A percentile compares a stretch with the other conserved stretches of the same genome.
Evolutionary conservation across 2,329 filamentous ascomycete genomes (phyloP).

Genomic region (Colletotrichum limetticola): DNA sequence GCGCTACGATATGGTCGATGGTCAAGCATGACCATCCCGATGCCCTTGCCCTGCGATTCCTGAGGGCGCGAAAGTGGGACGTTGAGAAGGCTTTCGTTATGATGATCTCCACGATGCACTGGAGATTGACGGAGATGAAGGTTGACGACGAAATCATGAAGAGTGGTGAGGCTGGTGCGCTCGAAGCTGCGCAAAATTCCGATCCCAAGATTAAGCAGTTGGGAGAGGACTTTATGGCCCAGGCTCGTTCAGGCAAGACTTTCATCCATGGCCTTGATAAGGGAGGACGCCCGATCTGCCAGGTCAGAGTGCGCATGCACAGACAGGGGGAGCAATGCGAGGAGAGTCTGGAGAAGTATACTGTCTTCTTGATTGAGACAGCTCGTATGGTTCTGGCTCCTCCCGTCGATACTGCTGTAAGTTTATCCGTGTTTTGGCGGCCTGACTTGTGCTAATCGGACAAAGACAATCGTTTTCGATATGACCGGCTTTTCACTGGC

Average conservation of each 20-base stretch:
- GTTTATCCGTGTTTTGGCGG: constrained; percentile 47
- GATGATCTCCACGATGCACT: constrained; percentile 93
- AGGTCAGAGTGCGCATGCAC: constrained; percentile 86
- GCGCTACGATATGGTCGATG: constrained; percentile 90
- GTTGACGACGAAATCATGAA: constrained; percentile 90
- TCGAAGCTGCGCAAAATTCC: constrained; percentile 66
- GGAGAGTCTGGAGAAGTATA: constrained; percentile 86
- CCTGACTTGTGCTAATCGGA: background rate
- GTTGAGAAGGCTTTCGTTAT: constrained; percentile 92
- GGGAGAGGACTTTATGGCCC: constrained; percentile 81
- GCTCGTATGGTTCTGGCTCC: constrained; percentile 83
- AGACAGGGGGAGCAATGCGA: constrained; percentile 84
- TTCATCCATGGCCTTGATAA: constrained; percentile 91
- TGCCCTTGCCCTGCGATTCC: constrained; percentile 81
- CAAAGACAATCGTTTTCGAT: constrained; percentile 90
- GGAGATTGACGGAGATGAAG: constrained; percentile 84
- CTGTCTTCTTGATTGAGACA: constrained; percentile 94
- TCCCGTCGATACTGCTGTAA: constrained; percentile 90
- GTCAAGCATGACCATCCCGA: constrained; percentile 96
- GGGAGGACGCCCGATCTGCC: constrained; percentile 84
- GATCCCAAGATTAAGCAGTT: constrained; percentile 72
- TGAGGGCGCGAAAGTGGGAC: constrained; percentile 95
- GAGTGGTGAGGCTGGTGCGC: constrained; percentile 76
- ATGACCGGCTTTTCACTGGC: constrained; percentile 94
- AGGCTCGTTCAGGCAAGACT: constrained; percentile 91